Evolutionary conservation across 352 stramenopile genomes (phyloP), one percentile per base, ranked within the genome.

Genomic region (Albugo laibachii): DNA sequence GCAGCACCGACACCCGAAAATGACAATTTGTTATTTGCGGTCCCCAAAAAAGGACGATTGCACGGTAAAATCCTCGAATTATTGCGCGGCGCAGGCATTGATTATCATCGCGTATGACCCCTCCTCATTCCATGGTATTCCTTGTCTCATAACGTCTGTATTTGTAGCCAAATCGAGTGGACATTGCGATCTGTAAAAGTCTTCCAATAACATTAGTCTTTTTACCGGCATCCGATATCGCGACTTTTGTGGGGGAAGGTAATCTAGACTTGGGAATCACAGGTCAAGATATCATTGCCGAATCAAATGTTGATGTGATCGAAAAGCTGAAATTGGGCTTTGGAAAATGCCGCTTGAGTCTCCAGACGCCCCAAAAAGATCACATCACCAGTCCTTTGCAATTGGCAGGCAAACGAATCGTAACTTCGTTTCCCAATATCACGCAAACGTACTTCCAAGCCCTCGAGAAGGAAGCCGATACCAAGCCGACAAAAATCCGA

Each of bases 221-320:
- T 58, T 63, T 99, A 16, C 94, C 93, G 1, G 93, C 95, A 1
- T 61, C 92, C 0, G 95, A 99, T 65, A 99, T 99, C 63, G 89
- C 95, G 4, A 96, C 85, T 48, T 99, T 97, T 56, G 93, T 98
- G 11, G 95, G 91, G 37, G 91, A 98, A 49, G 95, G 95, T 54
- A 97, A 98, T 59, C 65, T 99, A 34, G 95, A 99, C 61, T 75
- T 98, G 14, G 95, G 95, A n/a, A 97, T 99, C 61, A 98, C 95
- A 16, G 95, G 95, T 40, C 74, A 95, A 49, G 86, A 96, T 59
- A 94, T 96, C 41, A 80, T 97, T 6, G 80, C 84, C 38, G 92
- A 98, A 66, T 92, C 69, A 47, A 46, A 74, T 44, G 93, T 93
- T 2, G 63, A 81, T 11, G 86, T 97, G 24, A 70, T 95, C 11